These are phyloP conservation scores for Aspergillus saccharolyticus DNA, from an alignment of 495 filamentous ascomycete species.

Conservation along the genomic window DNA sequence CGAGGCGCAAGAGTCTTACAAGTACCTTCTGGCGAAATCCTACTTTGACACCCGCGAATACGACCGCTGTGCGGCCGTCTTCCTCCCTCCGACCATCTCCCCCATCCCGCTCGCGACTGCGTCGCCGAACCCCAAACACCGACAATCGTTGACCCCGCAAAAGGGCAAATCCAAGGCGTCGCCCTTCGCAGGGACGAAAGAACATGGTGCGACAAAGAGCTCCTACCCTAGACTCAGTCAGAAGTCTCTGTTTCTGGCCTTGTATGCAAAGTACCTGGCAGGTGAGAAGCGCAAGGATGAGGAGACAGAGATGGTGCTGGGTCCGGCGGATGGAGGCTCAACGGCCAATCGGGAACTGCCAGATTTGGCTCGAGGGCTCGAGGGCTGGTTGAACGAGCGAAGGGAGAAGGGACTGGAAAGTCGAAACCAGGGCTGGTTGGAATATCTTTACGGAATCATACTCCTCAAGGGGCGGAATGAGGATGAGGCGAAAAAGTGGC, in stretches of 20 bases:
- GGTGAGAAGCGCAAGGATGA: constrained; percentile 96
- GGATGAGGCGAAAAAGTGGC: constrained; percentile 70
- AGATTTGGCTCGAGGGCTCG: constrained; percentile 65
- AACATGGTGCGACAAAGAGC: constrained; percentile 23
- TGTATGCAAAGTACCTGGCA: constrained; percentile 88
- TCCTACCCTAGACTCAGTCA: constrained; percentile 64
- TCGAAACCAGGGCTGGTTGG: constrained; percentile 83
- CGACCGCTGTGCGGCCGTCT: constrained; percentile 88
- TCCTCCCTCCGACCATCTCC: constrained; percentile 70
- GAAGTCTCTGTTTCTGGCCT: constrained; percentile 83
- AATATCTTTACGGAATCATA: constrained; percentile 90
- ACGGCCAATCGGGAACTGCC: constrained; percentile 79
- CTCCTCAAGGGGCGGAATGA: constrained; percentile 89
- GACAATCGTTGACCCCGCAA: constrained; percentile 32
- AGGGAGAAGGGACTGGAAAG: constrained; percentile 53
- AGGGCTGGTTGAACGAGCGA: constrained; percentile 68
- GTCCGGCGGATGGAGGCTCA: constrained; percentile 79
- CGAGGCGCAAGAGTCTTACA: constrained; percentile 73
- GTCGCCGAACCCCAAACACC: constrained; percentile 39
- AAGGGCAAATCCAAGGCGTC: constrained; percentile 55
- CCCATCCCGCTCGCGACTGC: constrained; percentile 51
- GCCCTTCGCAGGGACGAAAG: constrained; percentile 25
- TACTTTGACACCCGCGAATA: constrained; percentile 95
- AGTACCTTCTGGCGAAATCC: constrained; percentile 87
- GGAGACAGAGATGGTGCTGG: constrained; percentile 95